Evolutionary conservation across 2,329 filamentous ascomycete species (phyloP).

Genomic region (Tolypocladium inflatum): DNA sequence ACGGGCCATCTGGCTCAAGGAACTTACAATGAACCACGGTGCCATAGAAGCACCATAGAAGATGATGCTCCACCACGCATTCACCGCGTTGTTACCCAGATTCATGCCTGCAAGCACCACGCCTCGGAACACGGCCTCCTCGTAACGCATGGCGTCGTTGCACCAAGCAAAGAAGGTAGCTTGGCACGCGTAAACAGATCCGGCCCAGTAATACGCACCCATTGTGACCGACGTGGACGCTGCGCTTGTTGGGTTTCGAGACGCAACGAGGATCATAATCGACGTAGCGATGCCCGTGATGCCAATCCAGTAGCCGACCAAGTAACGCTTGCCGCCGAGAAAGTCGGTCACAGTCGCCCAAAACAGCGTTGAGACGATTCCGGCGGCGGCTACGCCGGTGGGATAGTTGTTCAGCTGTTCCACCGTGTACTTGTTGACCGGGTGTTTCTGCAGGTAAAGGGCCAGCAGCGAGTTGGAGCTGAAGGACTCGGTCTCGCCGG

Average conservation of each 20-base stretch:
- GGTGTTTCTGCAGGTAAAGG: constrained; percentile 40
- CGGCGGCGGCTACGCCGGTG: constrained; percentile 44
- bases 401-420: constrained; percentile 47
- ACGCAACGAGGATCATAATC: constrained; percentile 49
- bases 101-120: constrained; percentile 68
- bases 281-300: constrained; percentile 54
- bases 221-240: constrained; percentile 45
- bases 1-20: neutral
- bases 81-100: constrained; percentile 55
- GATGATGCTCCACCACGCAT: constrained; percentile 64
- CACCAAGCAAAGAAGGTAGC: constrained; percentile 70
- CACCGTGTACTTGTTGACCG: constrained; percentile 31
- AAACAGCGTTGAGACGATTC: constrained; percentile 53
- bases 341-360: constrained; percentile 62
- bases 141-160: constrained; percentile 57
- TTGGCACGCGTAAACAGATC: constrained; percentile 62
- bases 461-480: constrained; percentile 50
- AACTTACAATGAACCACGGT: constrained; percentile 52
- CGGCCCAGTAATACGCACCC: constrained; percentile 61
- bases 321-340: constrained; percentile 50
- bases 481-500: constrained; percentile 63
- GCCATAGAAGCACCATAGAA: constrained; percentile 61
- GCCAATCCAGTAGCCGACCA: constrained; percentile 59
- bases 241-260: constrained; percentile 25
- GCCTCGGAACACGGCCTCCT: constrained; percentile 52